These are phyloP conservation scores for Umbilicaria muhlenbergii DNA, from an alignment of 495 filamentous ascomycete genomes.

Conservation along the genomic window DNA sequence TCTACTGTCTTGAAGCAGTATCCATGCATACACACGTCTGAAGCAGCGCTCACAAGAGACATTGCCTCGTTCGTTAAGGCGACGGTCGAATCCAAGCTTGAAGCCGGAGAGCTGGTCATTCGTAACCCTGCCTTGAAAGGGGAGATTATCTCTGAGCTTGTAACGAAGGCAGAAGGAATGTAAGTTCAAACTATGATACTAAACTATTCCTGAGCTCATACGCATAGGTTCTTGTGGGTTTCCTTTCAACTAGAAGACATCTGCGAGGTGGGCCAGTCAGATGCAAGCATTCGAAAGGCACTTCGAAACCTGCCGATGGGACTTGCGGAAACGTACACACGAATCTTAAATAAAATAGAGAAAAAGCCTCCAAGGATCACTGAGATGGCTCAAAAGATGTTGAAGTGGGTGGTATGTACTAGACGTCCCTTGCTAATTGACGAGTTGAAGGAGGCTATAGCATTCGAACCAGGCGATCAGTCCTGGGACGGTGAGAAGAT, in stretches of 20 bases:
- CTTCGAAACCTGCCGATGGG: slow-evolving; percentile 12
- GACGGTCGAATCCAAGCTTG: slow-evolving; percentile 6
- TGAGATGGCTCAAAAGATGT: not conserved
- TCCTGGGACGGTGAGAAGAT: slow-evolving; percentile 2
- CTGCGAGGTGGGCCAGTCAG: slow-evolving; percentile 12
- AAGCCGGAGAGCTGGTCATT: slow-evolving; percentile 6
- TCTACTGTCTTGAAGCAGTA: not conserved
- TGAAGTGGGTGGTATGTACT: slow-evolving; percentile 1
- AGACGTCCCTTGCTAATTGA: not conserved
- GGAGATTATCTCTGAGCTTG: slow-evolving; percentile 8
- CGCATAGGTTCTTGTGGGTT: slow-evolving; percentile 16
- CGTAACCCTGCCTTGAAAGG: slow-evolving; percentile 1
- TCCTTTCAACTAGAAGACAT: slow-evolving; percentile 15
- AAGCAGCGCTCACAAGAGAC: not conserved
- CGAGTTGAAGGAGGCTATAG: slow-evolving; percentile 1
- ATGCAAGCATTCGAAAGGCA: slow-evolving; percentile 5
- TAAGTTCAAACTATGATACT: slow-evolving; percentile 1
- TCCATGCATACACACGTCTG: slow-evolving; percentile 2
- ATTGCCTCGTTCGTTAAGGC: slow-evolving; percentile 9
- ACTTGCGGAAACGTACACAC: slow-evolving; percentile 10
- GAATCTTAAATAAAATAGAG: slow-evolving; percentile 10
- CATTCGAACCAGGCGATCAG: not conserved
- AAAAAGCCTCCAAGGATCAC: not conserved
- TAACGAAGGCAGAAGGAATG: slow-evolving; percentile 12
- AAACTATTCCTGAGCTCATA: not conserved